Conservation (phyloP, 805 yeast species). For the Millerozyma miso region DNA sequence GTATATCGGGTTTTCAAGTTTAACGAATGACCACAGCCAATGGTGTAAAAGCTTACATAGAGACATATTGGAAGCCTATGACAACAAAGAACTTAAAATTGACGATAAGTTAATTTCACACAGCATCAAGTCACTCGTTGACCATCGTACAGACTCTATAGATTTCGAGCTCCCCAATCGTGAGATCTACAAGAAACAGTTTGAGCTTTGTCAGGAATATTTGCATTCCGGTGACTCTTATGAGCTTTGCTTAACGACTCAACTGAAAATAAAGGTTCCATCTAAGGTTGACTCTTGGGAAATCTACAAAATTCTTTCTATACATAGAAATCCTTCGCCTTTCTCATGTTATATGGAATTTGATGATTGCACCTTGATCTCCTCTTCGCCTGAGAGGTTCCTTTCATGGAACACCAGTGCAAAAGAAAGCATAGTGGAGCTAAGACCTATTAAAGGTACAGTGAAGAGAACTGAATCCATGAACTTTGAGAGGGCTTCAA, state of each 20-base stretch:
- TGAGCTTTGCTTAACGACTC: conserved; percentile 85
- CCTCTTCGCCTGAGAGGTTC: conserved; percentile 95
- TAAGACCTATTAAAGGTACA: conserved; percentile 96
- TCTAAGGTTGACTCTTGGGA: conserved; percentile 61
- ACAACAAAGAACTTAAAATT: conserved; percentile 8
- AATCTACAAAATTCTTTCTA: conserved; percentile 66
- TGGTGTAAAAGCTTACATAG: conserved; percentile 30
- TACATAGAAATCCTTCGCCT: conserved; percentile 80
- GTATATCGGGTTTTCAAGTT: conserved; percentile 49
- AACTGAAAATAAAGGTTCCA: conserved; percentile 57
- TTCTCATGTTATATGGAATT: conserved; percentile 79
- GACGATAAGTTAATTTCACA: conserved; percentile 19
- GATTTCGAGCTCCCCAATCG: conserved; percentile 48
- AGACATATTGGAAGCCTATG: conserved; percentile 7
- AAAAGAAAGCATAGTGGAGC: conserved; percentile 47
- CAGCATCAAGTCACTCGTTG: conserved; percentile 22
- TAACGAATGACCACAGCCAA: conserved; percentile 23
- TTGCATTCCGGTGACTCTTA: conserved; percentile 84
- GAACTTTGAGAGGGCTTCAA: conserved; percentile 54
- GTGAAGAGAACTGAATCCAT: conserved; percentile 62
- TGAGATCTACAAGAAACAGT: conserved; percentile 49
- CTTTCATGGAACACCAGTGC: conserved; percentile 60
- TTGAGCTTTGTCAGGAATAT: conserved; percentile 60
- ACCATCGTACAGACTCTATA: conserved; percentile 21
- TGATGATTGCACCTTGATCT: conserved; percentile 58